These are phyloP conservation scores for Tritrichomonas foetus DNA, from an alignment of 208 protist species.

Conservation along the genomic window DNA sequence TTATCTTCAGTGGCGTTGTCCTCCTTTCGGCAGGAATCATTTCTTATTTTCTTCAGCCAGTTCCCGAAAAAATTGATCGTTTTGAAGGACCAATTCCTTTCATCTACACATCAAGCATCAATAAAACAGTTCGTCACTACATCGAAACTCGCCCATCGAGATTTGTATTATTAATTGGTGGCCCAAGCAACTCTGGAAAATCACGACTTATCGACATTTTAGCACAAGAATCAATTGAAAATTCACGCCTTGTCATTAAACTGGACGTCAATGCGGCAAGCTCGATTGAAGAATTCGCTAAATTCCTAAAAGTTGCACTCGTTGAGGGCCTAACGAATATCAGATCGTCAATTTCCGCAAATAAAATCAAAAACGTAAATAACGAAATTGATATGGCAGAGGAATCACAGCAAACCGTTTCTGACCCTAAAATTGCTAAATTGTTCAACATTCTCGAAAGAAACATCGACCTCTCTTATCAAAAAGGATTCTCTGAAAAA, in stretches of 20 bases:
- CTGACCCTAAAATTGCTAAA: background rate
- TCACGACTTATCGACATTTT: background rate
- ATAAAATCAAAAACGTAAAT: background rate
- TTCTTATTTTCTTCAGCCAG: too few relatives aligned
- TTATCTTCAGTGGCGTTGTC: too few relatives aligned
- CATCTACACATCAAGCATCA: background rate
- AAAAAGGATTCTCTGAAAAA: background rate
- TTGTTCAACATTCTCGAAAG: background rate
- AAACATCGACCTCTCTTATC: background rate
- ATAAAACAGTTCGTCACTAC: background rate
- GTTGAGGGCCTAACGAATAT: background rate
- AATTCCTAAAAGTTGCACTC: background rate
- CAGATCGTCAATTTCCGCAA: background rate
- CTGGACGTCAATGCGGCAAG: background rate
- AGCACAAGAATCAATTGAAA: background rate
- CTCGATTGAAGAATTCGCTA: background rate
- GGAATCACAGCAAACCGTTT: background rate
- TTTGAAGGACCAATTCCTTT: conserved; percentile 7
- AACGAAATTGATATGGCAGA: background rate
- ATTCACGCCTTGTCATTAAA: background rate
- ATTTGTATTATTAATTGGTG: background rate
- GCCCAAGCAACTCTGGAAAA: background rate
- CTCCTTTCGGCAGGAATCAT: too few relatives aligned
- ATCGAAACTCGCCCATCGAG: background rate
- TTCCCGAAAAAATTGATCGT: background rate